These are phyloP conservation scores for Mycena rosella DNA, from an alignment of 768 basidiomycete species.

Conservation along the genomic window DNA sequence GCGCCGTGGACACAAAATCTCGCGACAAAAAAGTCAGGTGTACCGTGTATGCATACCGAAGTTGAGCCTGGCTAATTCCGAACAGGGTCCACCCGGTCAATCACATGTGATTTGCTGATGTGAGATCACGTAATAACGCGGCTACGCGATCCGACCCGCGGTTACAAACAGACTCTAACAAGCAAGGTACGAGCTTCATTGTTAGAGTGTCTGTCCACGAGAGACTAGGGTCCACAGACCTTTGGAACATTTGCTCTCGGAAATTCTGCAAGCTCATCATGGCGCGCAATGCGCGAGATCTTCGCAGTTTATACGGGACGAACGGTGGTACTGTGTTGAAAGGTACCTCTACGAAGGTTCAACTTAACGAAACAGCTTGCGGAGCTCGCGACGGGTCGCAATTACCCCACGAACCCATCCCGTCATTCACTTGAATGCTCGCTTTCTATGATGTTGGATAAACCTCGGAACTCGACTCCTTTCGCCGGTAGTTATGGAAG, in stretches of 20 bases:
- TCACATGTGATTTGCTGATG: too few species aligned
- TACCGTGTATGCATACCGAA: conserved; percentile 33
- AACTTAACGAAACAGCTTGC: conserved; percentile 23
- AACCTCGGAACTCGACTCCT: conserved; percentile 32
- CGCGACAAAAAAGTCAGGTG: conserved; percentile 31
- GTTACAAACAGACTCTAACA: too few species aligned
- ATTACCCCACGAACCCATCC: conserved; percentile 21
- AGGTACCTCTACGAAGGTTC: conserved; percentile 20
- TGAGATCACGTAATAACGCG: too few species aligned
- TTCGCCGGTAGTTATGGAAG: conserved; percentile 34
- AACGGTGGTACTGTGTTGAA: conserved; percentile 20
- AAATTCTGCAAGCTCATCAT: conserved; percentile 16
- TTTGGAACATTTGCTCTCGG: conserved; percentile 28
- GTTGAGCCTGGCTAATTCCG: conserved; percentile 38
- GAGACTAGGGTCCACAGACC: conserved; percentile 26
- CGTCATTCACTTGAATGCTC: conserved; percentile 31
- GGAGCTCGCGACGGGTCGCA: conserved; percentile 28
- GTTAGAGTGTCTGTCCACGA: too few species aligned
- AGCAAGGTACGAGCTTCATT: too few species aligned
- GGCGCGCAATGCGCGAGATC: conserved; percentile 29
- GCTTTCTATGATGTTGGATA: conserved; percentile 31
- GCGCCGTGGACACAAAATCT: conserved; percentile 21
- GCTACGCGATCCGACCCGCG: too few species aligned
- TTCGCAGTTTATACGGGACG: conserved; percentile 34
- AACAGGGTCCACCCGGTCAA: conserved; percentile 30